Percentiles rank a stretch among this genome's conserved stretches.
These are phyloP conservation scores for Prunus salicina DNA, from an alignment of 306 rosid species.

Conservation along the genomic window DNA sequence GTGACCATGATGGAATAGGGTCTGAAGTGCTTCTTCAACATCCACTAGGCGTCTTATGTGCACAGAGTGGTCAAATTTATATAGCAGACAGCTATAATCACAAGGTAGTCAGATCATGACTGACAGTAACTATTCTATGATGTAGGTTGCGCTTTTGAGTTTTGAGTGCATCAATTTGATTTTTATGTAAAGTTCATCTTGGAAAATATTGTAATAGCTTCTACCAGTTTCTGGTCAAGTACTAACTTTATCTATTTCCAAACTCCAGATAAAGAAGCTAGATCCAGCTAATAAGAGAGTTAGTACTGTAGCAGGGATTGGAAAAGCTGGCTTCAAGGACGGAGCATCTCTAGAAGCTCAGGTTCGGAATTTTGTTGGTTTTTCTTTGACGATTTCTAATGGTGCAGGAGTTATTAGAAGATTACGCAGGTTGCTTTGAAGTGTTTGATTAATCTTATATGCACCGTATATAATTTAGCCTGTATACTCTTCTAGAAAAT, in stretches of 20 bases:
- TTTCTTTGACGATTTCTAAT: constrained; percentile 10
- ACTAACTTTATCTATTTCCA: constrained; percentile 11
- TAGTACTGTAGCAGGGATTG: constrained; percentile 79
- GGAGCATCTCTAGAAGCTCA: constrained; percentile 70
- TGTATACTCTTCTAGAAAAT: background rate
- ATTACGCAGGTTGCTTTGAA: no score
- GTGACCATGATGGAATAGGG: constrained; percentile 92
- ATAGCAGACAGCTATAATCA: constrained; percentile 91
- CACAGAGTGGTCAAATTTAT: constrained; percentile 62
- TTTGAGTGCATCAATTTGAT: background rate
- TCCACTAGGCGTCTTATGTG: constrained; percentile 75
- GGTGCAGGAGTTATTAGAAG: background rate
- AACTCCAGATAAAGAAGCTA: constrained; percentile 77
- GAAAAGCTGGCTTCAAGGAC: constrained; percentile 86
- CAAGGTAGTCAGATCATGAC: constrained; percentile 54
- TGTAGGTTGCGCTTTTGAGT: constrained; percentile 3
- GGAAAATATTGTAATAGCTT: background rate
- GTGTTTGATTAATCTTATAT: no score
- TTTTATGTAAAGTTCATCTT: background rate
- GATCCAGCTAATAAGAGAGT: constrained; percentile 77
- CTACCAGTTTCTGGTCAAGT: background rate
- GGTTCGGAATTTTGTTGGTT: constrained; percentile 41
- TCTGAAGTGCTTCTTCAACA: constrained; percentile 93
- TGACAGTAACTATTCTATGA: background rate
- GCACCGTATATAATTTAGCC: background rate